Base-by-base conservation (phyloP, 192 early-diverging fungal genomes). In the Mortierella hygrophila region DNA sequence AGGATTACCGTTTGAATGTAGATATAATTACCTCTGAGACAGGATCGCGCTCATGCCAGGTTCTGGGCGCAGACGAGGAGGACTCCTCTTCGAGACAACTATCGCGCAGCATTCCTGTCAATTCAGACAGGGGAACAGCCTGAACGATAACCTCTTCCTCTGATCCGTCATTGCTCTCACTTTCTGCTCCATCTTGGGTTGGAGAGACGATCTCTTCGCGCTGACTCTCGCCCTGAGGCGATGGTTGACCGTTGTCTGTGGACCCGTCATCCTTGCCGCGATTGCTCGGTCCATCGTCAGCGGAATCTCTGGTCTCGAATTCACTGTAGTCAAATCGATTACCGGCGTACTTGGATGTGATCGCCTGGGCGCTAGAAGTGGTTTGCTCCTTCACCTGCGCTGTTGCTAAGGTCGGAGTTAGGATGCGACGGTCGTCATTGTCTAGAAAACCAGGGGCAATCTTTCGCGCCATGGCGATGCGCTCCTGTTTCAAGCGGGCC, bases 371-470 rank as follows among this genome's bases (percentile, higher is more conserved):
- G 5, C 26, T 38, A 37, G 54, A 15, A 47, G 21, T 37, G 15
- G 77, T 52, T 20, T 69, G 21, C 49, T 41, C 68, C 40, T 63
- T 82, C 0, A 74, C 60, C 37, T 78, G 78, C 20, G 88, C 71
- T 76, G 84, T 84, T 9, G 78, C 77, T 26, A 87, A 75, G 3
- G 83, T 84, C 4, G 92, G 92, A 32, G 90, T 91, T 54, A 94
- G 77, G 60, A 94, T 92, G 18, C 91, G 81, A 13, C 88, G 82
- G 77, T 92, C 91, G n/a, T 91, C 92, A 68, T 81, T 86, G 78
- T 93, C 92, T 72, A 93, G 55, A 79, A 93, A 92, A 23, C 93
- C 93, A 44, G 93, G 93, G 1, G 93, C 93, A 77, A 93, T 92
- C 87, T 92, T 93, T 29, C 92, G 76, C 46, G 93, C 93, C 41